phyloP scores from a whole-genome alignment of 371 early-diverging fungal species.

The Syncephalastrum contaminatum region DNA sequence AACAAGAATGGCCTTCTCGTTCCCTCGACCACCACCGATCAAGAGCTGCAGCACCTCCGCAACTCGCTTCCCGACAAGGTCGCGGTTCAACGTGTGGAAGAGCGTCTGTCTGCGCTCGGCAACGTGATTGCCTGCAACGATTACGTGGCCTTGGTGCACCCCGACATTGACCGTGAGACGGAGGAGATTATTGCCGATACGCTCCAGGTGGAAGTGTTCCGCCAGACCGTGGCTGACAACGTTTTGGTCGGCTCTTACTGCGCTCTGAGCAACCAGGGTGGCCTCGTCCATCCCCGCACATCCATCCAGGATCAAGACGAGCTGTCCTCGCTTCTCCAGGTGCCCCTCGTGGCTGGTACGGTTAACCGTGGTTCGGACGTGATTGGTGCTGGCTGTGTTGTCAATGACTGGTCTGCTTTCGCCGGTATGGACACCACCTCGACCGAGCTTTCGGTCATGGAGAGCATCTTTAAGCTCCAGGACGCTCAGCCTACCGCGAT shows the following conservation, averaged over 20 bases:
- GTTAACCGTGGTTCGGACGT: slow-evolving; percentile 99
- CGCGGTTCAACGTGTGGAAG: slow-evolving; percentile 96
- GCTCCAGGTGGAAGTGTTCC: slow-evolving; percentile 98
- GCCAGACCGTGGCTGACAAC: slow-evolving; percentile 98
- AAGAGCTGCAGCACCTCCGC: slow-evolving; percentile 98
- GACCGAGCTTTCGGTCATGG: slow-evolving; percentile 98
- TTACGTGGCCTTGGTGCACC: slow-evolving; percentile 98
- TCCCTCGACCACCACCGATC: slow-evolving; percentile 98
- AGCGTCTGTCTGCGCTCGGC: slow-evolving; percentile 98
- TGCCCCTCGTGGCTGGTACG: slow-evolving; percentile 99
- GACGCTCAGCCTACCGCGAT: slow-evolving; percentile 89
- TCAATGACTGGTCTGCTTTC: slow-evolving; percentile 99
- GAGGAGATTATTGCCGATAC: slow-evolving; percentile 99
- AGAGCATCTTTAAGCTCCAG: slow-evolving; percentile 97
- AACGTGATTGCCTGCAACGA: slow-evolving; percentile 99
- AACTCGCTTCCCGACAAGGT: slow-evolving; percentile 98
- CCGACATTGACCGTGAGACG: slow-evolving; percentile 98
- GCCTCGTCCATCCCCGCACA: slow-evolving; percentile 97
- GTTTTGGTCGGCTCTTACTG: slow-evolving; percentile 99
- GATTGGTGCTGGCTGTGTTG: slow-evolving; percentile 98
- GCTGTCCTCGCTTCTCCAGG: slow-evolving; percentile 95
- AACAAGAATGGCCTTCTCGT: slow-evolving; percentile 98
- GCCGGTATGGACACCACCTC: slow-evolving; percentile 97
- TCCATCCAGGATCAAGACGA: slow-evolving; percentile 98
- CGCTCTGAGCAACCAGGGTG: slow-evolving; percentile 98